Conservation (phyloP, 2,329 filamentous ascomycete genomes). For the Coleophoma crateriformis region DNA sequence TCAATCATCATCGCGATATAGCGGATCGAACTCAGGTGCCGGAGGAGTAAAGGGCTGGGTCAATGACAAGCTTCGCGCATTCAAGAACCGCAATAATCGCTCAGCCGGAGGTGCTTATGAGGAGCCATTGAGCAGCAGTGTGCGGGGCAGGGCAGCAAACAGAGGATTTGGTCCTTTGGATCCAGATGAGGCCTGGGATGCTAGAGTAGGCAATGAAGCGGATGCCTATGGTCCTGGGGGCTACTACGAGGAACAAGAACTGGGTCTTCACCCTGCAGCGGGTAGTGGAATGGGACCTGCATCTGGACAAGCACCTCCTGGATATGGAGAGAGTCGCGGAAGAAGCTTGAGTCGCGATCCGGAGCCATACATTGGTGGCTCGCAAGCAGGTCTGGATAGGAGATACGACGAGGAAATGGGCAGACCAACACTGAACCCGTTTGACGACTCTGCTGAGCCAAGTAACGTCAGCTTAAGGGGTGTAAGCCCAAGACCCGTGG, state of each 20-base stretch:
- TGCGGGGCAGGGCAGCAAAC: slow-evolving; percentile 34
- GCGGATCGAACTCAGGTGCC: slow-evolving; percentile 38
- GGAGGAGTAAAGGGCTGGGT: slow-evolving; percentile 70
- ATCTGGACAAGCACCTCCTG: slow-evolving; percentile 28
- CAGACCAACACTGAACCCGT: slow-evolving; percentile 50
- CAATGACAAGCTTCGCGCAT: slow-evolving; percentile 55
- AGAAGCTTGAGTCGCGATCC: slow-evolving; percentile 40
- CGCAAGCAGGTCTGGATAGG: slow-evolving; percentile 35
- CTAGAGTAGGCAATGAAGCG: slow-evolving; percentile 69
- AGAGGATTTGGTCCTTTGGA: slow-evolving; percentile 65
- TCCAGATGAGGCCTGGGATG: slow-evolving; percentile 82
- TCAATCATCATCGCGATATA: slow-evolving; percentile 30
- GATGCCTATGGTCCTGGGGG: slow-evolving; percentile 53
- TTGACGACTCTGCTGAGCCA: slow-evolving; percentile 61
- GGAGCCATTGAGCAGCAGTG: slow-evolving; percentile 36
- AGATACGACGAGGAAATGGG: slow-evolving; percentile 41
- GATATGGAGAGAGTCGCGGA: slow-evolving; percentile 33
- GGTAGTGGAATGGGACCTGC: slow-evolving; percentile 44
- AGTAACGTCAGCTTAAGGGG: slow-evolving; percentile 60
- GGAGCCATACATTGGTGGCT: slow-evolving; percentile 27
- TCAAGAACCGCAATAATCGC: slow-evolving; percentile 61
- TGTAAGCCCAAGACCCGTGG: slow-evolving; percentile 71
- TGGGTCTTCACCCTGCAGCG: slow-evolving; percentile 42
- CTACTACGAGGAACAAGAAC: slow-evolving; percentile 75
- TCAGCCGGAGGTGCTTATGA: slow-evolving; percentile 70